phyloP scores from a whole-genome alignment of 306 rosid species.

The Echinosophora koreensis region DNA sequence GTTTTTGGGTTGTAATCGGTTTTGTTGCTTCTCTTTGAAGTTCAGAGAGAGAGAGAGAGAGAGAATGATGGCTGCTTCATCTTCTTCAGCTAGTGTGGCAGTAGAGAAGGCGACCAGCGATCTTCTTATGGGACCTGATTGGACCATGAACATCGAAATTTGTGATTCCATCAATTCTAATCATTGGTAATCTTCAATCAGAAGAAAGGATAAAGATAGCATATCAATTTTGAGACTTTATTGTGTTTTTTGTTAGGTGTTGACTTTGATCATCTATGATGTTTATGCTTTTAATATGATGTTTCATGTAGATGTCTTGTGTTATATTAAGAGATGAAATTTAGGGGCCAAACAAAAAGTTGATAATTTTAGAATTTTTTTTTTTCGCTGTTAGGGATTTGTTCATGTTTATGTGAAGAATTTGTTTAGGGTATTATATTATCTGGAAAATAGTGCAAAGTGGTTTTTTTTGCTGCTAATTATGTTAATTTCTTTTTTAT shows the following conservation, averaged over 20 bases:
- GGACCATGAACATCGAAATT: conserved; percentile 99
- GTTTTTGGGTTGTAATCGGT: conserved; percentile 30
- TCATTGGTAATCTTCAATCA: conserved; percentile 71
- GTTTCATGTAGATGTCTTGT: conserved; percentile 41
- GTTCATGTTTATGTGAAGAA: conserved; percentile 19
- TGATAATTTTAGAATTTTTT: not conserved
- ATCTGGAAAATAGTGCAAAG: conserved; percentile 25
- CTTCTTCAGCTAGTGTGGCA: conserved; percentile 91
- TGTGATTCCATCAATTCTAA: conserved; percentile 95
- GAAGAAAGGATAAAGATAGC: conserved; percentile 34
- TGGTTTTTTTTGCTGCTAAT: conserved; percentile 4
- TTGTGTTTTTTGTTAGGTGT: conserved; percentile 27
- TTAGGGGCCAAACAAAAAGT: conserved; percentile 16
- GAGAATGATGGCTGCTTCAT: conserved; percentile 59
- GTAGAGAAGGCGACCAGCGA: conserved; percentile 99
- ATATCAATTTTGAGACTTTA: conserved; percentile 43
- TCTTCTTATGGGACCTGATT: conserved; percentile 97
- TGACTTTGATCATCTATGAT: conserved; percentile 48
- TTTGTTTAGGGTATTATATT: not conserved
- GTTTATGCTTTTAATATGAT: conserved; percentile 37
- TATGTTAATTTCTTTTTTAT: not conserved
- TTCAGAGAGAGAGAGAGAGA: conserved; percentile 42
- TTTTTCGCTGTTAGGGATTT: conserved; percentile 17
- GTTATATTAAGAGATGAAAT: conserved; percentile 37
- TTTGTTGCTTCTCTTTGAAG: conserved; percentile 40